Conservation (phyloP, 2,329 filamentous ascomycete species). For the Claviceps sp. region DNA sequence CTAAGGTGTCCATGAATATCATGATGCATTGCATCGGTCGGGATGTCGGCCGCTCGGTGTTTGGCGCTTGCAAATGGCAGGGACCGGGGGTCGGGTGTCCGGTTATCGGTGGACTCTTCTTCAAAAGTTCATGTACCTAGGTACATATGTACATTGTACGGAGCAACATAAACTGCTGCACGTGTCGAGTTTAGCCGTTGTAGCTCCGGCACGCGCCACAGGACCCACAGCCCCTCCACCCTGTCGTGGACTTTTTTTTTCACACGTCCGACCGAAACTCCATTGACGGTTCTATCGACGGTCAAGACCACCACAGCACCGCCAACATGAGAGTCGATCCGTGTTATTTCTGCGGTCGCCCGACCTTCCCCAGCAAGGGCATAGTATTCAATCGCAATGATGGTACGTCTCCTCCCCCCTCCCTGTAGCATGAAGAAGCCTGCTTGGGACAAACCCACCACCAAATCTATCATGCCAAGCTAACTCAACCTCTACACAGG, state of each 20-base stretch:
- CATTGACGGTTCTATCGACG: neutral
- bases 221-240: neutral
- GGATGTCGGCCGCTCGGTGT: too few species aligned
- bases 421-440: neutral
- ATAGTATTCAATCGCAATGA: constrained; percentile 40
- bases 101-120: too few species aligned
- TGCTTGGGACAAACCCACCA: neutral
- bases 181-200: neutral
- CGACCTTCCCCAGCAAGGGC: constrained; percentile 42
- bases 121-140: too few species aligned
- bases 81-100: too few species aligned
- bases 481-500: constrained; percentile 12
- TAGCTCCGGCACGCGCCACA: neutral
- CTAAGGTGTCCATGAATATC: too few species aligned
- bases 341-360: constrained; percentile 34
- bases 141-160: too few species aligned
- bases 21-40: too few species aligned
- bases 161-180: too few species aligned
- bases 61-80: too few species aligned
- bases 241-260: neutral
- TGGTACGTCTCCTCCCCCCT: constrained; percentile 15
- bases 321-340: constrained; percentile 25
- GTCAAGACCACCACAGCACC: neutral
- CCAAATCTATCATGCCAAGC: neutral
- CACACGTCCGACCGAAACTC: neutral